phyloP scores from a whole-genome alignment of 176 grass and related monocot genomes.

The Phoenix roebelenii region DNA sequence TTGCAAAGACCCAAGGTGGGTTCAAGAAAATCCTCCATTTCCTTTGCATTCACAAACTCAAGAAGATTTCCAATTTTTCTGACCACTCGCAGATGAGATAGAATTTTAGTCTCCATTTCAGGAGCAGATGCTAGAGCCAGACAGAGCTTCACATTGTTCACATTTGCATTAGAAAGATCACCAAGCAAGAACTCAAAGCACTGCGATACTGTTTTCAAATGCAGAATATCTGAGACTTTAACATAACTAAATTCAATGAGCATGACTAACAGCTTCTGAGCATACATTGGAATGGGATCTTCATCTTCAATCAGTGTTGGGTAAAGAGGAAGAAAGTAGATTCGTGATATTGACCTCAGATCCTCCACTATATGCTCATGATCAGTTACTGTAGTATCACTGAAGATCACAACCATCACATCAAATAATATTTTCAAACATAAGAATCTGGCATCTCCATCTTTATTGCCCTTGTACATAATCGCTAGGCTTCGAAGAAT shows the following conservation, averaged over 20 bases:
- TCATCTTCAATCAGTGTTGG: constrained; percentile 83
- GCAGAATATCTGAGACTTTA: constrained; percentile 84
- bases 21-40: constrained; percentile 96
- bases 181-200: constrained; percentile 88
- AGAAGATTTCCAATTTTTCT: constrained; percentile 90
- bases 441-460: constrained; percentile 76
- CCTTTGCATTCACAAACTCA: constrained; percentile 83
- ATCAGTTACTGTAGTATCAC: constrained; percentile 41
- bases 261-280: constrained; percentile 92
- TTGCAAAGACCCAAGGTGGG: constrained; percentile 79
- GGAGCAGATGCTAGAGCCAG: constrained; percentile 74
- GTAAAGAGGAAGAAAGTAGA: constrained; percentile 85
- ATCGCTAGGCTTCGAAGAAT: constrained; percentile 69
- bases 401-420: constrained; percentile 15
- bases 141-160: constrained; percentile 94
- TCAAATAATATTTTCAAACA: constrained; percentile 24
- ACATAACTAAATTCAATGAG: constrained; percentile 89
- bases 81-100: constrained; percentile 80
- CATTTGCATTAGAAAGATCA: constrained; percentile 92
- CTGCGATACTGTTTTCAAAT: constrained; percentile 68
- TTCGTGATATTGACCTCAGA: constrained; percentile 56
- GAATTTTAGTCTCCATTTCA: constrained; percentile 75
- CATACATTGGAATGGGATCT: constrained; percentile 97
- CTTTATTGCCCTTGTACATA: constrained; percentile 90
- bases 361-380: constrained; percentile 43